A percentile compares a stretch with the other conserved stretches of the same genome.
Conservation (phyloP, 2,329 filamentous ascomycete genomes). For the Chrysosporium keratinophilum region DNA sequence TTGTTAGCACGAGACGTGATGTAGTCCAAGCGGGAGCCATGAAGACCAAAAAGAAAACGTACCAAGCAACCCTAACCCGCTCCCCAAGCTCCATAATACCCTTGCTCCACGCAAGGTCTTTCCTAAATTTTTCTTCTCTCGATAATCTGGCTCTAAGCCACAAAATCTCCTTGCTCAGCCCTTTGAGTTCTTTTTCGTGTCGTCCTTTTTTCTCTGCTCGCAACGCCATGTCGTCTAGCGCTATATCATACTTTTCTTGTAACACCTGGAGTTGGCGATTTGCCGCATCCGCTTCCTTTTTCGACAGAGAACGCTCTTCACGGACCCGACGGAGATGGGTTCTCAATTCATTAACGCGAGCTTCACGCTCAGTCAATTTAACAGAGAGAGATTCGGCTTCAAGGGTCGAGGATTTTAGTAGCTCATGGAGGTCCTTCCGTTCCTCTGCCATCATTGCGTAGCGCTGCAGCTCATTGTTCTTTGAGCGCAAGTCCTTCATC, state of each 20-base stretch:
- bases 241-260: slow-evolving; percentile 54
- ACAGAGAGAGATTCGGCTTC: slow-evolving; percentile 59
- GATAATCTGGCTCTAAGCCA: slow-evolving; percentile 75
- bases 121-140: slow-evolving; percentile 69
- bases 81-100: slow-evolving; percentile 75
- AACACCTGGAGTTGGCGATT: slow-evolving; percentile 37
- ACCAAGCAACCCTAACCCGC: slow-evolving; percentile 58
- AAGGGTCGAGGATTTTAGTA: slow-evolving; percentile 39
- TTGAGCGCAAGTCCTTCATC: slow-evolving; percentile 45
- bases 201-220: slow-evolving; percentile 36
- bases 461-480: slow-evolving; percentile 43
- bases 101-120: slow-evolving; percentile 78
- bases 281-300: slow-evolving; percentile 33
- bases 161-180: slow-evolving; percentile 78
- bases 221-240: slow-evolving; percentile 39
- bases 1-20: slow-evolving; percentile 13
- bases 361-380: slow-evolving; percentile 59
- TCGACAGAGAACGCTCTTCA: slow-evolving; percentile 36
- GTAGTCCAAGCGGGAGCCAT: not conserved
- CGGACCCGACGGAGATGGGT: slow-evolving; percentile 54
- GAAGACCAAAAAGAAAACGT: slow-evolving; percentile 38
- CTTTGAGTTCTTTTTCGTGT: slow-evolving; percentile 59
- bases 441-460: slow-evolving; percentile 40
- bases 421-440: slow-evolving; percentile 36
- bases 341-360: slow-evolving; percentile 47